A percentile compares a stretch with the other conserved stretches of the same genome.
phyloP scores from a whole-genome alignment of 192 early-diverging fungal species.

The Rhizophlyctis rosea region DNA sequence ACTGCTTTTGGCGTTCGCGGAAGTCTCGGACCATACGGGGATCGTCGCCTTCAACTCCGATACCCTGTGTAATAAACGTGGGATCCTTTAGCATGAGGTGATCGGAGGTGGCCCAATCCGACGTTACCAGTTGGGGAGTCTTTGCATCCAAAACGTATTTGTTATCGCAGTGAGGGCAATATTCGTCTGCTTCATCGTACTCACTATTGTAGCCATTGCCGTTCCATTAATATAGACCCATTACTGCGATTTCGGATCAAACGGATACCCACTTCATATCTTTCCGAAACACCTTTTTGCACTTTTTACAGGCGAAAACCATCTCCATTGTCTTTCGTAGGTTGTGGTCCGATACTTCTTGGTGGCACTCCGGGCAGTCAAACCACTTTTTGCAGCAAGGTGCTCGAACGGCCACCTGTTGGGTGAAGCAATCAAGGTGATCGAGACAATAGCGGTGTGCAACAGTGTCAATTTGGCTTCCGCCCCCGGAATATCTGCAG shows the following conservation, averaged over 20 bases:
- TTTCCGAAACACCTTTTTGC: conserved; percentile 97
- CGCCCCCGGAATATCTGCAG: too few species aligned
- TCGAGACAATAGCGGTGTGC: neutral
- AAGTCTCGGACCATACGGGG: conserved; percentile 60
- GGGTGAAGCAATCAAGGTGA: conserved; percentile 3
- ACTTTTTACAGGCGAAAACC: conserved; percentile 97
- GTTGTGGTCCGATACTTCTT: conserved; percentile 70
- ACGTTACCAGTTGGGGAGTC: conserved; percentile 75
- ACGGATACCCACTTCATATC: conserved; percentile 60
- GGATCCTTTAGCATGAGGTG: too few species aligned
- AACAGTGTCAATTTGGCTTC: too few species aligned
- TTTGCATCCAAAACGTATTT: conserved; percentile 93
- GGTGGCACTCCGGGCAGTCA: conserved; percentile 95
- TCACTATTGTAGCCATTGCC: conserved; percentile 46
- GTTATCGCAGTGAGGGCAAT: conserved; percentile 98
- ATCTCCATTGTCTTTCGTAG: conserved; percentile 83
- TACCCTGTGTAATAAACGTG: conserved; percentile 39
- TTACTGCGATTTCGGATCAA: too few species aligned
- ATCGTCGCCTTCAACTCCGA: conserved; percentile 94
- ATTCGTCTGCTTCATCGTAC: conserved; percentile 94
- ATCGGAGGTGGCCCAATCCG: too few species aligned
- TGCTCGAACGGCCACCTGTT: conserved; percentile 84
- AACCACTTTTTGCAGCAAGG: conserved; percentile 95
- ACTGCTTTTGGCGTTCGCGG: conserved; percentile 36
- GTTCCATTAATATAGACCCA: too few species aligned